A percentile compares a stretch with the other conserved stretches of the same genome.
phyloP scores from a whole-genome alignment of 2,329 filamentous ascomycete species.

The Neonectria faginata region DNA sequence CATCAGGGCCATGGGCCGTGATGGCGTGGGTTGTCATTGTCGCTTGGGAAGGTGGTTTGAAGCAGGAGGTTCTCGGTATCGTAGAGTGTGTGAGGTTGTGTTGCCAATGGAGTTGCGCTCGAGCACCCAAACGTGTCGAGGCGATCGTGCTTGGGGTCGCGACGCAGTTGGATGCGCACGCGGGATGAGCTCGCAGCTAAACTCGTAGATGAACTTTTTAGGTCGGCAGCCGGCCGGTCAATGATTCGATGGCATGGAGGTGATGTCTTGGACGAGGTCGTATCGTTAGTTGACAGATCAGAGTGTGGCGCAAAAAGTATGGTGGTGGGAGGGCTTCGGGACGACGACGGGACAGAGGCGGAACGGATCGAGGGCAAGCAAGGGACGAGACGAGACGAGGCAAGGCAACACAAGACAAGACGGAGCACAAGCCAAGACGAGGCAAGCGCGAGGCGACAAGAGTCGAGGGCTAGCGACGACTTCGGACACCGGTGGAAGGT shows the following conservation, averaged over 20 bases:
- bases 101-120: slow-evolving; percentile 16
- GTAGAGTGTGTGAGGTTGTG: slow-evolving; percentile 5
- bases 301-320: slow-evolving; percentile 39
- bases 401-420: slow-evolving; percentile 12
- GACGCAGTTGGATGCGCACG: slow-evolving; percentile 32
- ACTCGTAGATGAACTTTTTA: slow-evolving; percentile 23
- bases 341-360: slow-evolving; percentile 34
- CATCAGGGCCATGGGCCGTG: slow-evolving; percentile 43
- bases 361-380: slow-evolving; percentile 26
- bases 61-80: slow-evolving; percentile 8
- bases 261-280: slow-evolving; percentile 30
- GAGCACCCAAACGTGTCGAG: slow-evolving; percentile 22
- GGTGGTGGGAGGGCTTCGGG: slow-evolving; percentile 23
- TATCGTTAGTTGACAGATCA: slow-evolving; percentile 33
- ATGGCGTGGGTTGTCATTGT: slow-evolving; percentile 50
- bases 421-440: slow-evolving; percentile 2
- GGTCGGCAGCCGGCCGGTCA: slow-evolving; percentile 26
- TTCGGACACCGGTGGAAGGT: slow-evolving; percentile 5
- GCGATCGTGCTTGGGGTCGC: slow-evolving; percentile 28
- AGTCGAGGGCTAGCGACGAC: slow-evolving; percentile 6
- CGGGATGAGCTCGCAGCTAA: slow-evolving; percentile 24
- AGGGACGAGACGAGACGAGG: slow-evolving; percentile 27
- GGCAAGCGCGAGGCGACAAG: slow-evolving; percentile 5
- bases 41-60: slow-evolving; percentile 6
- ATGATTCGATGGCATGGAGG: slow-evolving; percentile 37